These are phyloP conservation scores for Hordeum pubiflorum DNA, from an alignment of 202 grass and related monocot genomes.

Conservation along the genomic window DNA sequence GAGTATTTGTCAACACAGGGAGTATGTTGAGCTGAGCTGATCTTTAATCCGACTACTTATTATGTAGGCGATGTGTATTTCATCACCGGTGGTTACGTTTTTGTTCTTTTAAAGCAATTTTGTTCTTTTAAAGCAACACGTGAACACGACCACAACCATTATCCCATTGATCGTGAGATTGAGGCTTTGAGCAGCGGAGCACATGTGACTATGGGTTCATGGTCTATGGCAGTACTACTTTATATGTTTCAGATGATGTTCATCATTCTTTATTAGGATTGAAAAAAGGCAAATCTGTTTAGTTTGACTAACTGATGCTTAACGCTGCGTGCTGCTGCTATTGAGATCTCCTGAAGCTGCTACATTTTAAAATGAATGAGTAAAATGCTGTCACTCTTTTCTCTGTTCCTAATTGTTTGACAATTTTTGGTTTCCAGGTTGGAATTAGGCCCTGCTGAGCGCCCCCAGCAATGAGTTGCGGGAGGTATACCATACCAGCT, in stretches of 20 bases:
- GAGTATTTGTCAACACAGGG: no score
- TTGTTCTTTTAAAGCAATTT: slow-evolving; percentile 2
- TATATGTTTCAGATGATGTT: neutral
- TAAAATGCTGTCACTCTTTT: neutral
- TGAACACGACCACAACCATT: neutral
- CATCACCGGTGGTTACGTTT: neutral
- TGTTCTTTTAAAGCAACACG: neutral
- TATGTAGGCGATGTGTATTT: neutral
- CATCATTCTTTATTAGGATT: neutral
- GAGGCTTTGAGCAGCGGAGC: neutral
- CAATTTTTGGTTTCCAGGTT: neutral
- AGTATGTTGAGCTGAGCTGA: neutral
- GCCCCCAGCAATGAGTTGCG: slow-evolving; percentile 18
- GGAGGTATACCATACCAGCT: slow-evolving; percentile 7
- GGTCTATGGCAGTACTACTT: neutral
- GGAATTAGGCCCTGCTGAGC: neutral
- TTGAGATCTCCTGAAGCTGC: neutral
- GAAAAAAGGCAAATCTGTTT: neutral
- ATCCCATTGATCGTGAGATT: neutral
- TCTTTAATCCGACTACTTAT: neutral
- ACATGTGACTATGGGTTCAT: neutral
- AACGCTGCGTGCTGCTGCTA: neutral
- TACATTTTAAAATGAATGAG: neutral
- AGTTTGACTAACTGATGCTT: neutral
- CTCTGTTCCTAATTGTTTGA: neutral